These are phyloP conservation scores for Podospora fimiseda DNA, from an alignment of 495 filamentous ascomycete species.

Conservation along the genomic window DNA sequence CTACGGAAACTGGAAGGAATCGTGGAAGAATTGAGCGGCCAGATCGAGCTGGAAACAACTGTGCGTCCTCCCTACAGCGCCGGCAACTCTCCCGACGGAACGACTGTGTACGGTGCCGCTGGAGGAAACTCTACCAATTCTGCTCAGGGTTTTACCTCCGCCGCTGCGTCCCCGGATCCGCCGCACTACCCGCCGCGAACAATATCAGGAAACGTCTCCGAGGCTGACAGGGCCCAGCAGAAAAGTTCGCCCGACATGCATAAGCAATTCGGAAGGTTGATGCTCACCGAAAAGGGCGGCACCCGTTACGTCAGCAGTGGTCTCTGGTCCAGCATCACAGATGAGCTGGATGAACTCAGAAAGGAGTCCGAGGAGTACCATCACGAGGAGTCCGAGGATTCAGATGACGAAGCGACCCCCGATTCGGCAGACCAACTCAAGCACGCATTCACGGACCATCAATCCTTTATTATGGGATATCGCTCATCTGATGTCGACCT, in stretches of 20 bases:
- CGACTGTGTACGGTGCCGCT: not conserved
- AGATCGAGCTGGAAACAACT: slow-evolving; percentile 46
- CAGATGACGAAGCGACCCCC: slow-evolving; percentile 48
- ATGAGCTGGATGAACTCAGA: slow-evolving; percentile 74
- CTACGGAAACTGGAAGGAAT: slow-evolving; percentile 75
- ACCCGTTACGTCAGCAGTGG: slow-evolving; percentile 83
- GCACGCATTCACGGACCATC: slow-evolving; percentile 46
- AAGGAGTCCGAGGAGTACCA: slow-evolving; percentile 61
- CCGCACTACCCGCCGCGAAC: slow-evolving; percentile 9
- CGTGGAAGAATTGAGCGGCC: slow-evolving; percentile 55
- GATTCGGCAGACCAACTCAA: slow-evolving; percentile 27
- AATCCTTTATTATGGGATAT: slow-evolving; percentile 65
- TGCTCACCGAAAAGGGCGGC: slow-evolving; percentile 71
- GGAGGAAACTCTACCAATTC: slow-evolving; percentile 13
- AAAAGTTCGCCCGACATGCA: slow-evolving; percentile 42
- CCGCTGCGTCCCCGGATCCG: not conserved
- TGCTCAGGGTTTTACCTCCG: slow-evolving; percentile 3
- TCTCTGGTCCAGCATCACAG: slow-evolving; percentile 82
- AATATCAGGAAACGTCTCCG: slow-evolving; percentile 7
- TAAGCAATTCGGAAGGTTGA: slow-evolving; percentile 71
- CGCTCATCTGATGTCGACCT: slow-evolving; percentile 51
- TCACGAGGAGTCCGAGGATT: slow-evolving; percentile 59
- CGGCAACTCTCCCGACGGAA: slow-evolving; percentile 35
- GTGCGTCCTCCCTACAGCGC: slow-evolving; percentile 32
- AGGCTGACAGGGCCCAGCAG: slow-evolving; percentile 13